Conservation (phyloP, 768 basidiomycete genomes). For the Suillus subluteus region DNA sequence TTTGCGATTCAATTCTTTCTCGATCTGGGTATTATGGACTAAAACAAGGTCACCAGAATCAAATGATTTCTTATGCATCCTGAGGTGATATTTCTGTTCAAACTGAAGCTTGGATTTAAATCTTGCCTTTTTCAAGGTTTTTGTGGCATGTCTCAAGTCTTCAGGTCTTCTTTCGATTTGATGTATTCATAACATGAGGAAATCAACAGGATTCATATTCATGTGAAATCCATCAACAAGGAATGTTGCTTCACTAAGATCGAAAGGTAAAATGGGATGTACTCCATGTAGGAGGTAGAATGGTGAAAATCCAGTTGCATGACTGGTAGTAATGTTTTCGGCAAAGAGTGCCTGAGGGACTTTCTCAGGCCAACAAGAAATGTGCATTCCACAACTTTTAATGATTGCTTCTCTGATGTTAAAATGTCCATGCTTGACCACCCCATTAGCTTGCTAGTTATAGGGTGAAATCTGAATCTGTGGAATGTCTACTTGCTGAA, state of each 20-base stretch:
- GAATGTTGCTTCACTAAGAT: conserved; percentile 31
- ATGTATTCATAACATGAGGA: conserved; percentile 25
- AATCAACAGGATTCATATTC: conserved; percentile 20
- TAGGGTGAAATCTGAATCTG: conserved; percentile 39
- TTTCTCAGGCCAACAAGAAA: conserved; percentile 25
- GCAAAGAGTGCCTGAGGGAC: conserved; percentile 29
- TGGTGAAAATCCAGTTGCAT: not conserved
- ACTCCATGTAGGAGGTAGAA: too few relatives aligned
- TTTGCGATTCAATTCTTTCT: conserved; percentile 34
- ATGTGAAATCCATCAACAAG: conserved; percentile 24
- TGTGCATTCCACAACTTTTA: conserved; percentile 26
- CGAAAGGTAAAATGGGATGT: too few relatives aligned
- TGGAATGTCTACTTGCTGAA: conserved; percentile 13
- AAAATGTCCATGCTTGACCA: conserved; percentile 39
- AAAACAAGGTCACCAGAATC: conserved; percentile 38
- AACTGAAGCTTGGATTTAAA: conserved; percentile 28
- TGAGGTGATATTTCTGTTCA: conserved; percentile 20
- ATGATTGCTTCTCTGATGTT: conserved; percentile 36
- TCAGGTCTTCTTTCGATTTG: conserved; percentile 15
- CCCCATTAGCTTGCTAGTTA: conserved; percentile 40
- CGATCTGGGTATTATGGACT: conserved; percentile 36
- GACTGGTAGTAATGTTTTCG: conserved; percentile 23
- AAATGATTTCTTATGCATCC: conserved; percentile 30
- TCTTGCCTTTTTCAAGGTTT: conserved; percentile 25
- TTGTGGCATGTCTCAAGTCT: conserved; percentile 26